A percentile compares a stretch with the other conserved stretches of the same genome.
phyloP scores from a whole-genome alignment of 73 alveolate genomes.

The Tetrahymena elliotti region DNA sequence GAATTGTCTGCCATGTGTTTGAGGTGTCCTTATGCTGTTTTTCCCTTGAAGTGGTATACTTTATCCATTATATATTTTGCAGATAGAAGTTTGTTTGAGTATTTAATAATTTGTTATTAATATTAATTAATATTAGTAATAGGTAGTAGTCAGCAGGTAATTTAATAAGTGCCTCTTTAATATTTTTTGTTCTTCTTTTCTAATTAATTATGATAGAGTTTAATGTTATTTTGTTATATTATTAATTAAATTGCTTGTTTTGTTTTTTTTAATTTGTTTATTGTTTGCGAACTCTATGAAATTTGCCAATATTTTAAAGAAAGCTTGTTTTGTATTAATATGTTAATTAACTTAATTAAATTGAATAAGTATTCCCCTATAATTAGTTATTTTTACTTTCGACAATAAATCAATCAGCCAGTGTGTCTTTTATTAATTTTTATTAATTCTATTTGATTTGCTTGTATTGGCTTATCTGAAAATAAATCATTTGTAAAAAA shows the following conservation, averaged over 20 bases:
- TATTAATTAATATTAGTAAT: not conserved
- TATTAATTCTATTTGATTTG: too few species aligned
- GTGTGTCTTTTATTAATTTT: too few species aligned
- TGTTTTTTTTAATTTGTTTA: not conserved
- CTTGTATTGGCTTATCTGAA: not conserved
- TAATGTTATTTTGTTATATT: not conserved
- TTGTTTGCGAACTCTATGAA: not conserved
- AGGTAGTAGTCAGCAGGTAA: not conserved
- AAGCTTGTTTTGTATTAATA: not conserved
- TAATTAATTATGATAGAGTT: not conserved
- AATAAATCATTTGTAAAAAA: not conserved
- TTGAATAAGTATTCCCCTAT: not conserved
- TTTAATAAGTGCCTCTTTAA: not conserved
- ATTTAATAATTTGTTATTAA: not conserved
- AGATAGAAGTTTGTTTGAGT: not conserved
- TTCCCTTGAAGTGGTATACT: not conserved
- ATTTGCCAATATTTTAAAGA: not conserved
- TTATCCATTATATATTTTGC: not conserved
- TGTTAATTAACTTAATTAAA: not conserved
- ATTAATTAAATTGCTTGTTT: not conserved
- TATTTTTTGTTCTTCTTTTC: not conserved
- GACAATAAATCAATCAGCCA: not conserved
- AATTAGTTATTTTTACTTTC: not conserved
- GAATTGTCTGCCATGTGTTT: not conserved
- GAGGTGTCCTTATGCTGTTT: not conserved